Conservation (phyloP, 768 basidiomycete species). For the Boletus patriciae region DNA sequence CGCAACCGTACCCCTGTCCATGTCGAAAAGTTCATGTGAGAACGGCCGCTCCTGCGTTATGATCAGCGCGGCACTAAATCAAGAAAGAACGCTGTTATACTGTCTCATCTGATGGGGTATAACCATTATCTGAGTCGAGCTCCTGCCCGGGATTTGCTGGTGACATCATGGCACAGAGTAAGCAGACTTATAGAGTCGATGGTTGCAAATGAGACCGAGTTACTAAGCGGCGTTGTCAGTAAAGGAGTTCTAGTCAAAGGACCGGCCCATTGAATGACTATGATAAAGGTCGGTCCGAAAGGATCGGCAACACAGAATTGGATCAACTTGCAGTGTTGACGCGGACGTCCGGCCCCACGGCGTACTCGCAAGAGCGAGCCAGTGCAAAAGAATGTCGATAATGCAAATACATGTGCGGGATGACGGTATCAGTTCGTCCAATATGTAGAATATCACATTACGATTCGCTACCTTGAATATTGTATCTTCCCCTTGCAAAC, state of each 20-base stretch:
- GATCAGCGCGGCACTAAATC: slow-evolving; percentile 6
- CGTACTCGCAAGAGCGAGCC: background rate
- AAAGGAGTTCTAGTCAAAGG: background rate
- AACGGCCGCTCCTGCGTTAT: slow-evolving; percentile 26
- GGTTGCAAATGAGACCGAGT: slow-evolving; percentile 4
- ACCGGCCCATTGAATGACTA: background rate
- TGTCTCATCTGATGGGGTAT: slow-evolving; percentile 1
- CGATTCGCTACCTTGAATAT: slow-evolving; percentile 29
- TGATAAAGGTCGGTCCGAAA: background rate
- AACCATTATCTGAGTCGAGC: background rate
- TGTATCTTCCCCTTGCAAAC: slow-evolving; percentile 18
- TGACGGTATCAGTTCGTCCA: slow-evolving; percentile 28
- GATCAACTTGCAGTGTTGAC: background rate
- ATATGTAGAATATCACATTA: slow-evolving; percentile 35
- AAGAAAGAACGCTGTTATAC: slow-evolving; percentile 6
- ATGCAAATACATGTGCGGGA: slow-evolving; percentile 23
- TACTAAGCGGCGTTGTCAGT: slow-evolving; percentile 19
- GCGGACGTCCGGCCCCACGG: background rate
- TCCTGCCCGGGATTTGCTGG: background rate
- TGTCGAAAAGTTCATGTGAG: slow-evolving; percentile 31
- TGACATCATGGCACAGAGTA: slow-evolving; percentile 1
- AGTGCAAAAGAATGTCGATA: slow-evolving; percentile 25
- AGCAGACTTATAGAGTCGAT: background rate
- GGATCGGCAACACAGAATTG: background rate
- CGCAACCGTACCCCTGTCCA: slow-evolving; percentile 25